phyloP scores from a whole-genome alignment of 495 filamentous ascomycete genomes.

The Penicillium samsonianum region DNA sequence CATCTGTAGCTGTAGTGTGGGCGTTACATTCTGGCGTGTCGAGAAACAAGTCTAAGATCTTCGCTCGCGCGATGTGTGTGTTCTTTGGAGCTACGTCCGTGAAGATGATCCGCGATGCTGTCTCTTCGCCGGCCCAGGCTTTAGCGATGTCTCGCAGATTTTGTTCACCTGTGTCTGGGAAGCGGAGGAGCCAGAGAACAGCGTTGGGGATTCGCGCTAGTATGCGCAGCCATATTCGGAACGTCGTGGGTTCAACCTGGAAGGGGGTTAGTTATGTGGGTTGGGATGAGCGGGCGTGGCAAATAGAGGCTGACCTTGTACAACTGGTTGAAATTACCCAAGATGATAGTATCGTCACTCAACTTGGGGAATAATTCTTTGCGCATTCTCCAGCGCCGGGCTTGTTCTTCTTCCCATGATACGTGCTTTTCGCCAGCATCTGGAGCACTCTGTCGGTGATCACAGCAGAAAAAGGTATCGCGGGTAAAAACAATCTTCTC shows the following conservation, averaged over 20 bases:
- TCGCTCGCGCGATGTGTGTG: slow-evolving; percentile 88
- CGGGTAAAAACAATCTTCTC: slow-evolving; percentile 94
- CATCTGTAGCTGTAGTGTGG: slow-evolving; percentile 95
- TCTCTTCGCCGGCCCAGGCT: slow-evolving; percentile 80
- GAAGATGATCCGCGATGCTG: slow-evolving; percentile 90
- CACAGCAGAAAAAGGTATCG: slow-evolving; percentile 99
- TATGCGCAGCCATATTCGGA: slow-evolving; percentile 95
- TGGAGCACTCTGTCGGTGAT: slow-evolving; percentile 91
- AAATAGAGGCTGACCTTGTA: slow-evolving; percentile 79
- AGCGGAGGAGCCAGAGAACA: slow-evolving; percentile 93
- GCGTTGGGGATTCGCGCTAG: slow-evolving; percentile 84
- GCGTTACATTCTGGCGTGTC: slow-evolving; percentile 99
- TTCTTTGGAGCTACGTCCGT: slow-evolving; percentile 97
- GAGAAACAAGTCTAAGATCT: slow-evolving; percentile 90
- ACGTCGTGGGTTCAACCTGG: slow-evolving; percentile 96
- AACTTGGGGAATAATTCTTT: slow-evolving; percentile 90
- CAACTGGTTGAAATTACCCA: slow-evolving; percentile 98
- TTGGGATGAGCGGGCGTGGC: not conserved
- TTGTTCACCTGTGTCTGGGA: slow-evolving; percentile 88
- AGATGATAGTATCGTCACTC: slow-evolving; percentile 81
- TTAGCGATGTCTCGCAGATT: slow-evolving; percentile 79
- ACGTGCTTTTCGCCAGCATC: slow-evolving; percentile 62
- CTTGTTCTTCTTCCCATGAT: slow-evolving; percentile 85
- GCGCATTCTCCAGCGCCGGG: slow-evolving; percentile 86
- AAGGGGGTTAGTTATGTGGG: slow-evolving; percentile 10